Conservation (phyloP, 441 rosid species). For the Hura crepitans region DNA sequence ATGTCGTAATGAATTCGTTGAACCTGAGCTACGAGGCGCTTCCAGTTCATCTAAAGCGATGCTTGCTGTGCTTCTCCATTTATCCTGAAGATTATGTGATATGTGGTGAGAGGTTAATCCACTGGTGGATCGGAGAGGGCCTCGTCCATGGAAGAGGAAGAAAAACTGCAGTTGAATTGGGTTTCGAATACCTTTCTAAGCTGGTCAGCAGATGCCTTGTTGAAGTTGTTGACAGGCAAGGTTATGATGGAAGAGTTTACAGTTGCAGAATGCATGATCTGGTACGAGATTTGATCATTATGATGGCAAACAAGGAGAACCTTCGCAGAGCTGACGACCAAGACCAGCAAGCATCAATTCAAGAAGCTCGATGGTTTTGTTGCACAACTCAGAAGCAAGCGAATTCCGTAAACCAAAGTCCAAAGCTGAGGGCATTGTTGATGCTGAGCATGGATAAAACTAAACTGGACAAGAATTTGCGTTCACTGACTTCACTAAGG, state of each 20-base stretch:
- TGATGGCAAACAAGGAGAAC: constrained; percentile 7
- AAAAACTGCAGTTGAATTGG: constrained; percentile 6
- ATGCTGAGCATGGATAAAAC: constrained; percentile 6
- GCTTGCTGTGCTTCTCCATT: constrained; percentile 14
- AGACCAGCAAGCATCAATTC: constrained; percentile 1
- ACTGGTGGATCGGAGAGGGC: constrained; percentile 19
- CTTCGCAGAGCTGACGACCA: constrained; percentile 12
- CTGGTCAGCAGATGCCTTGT: constrained; percentile 18
- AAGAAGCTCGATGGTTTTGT: constrained; percentile 3
- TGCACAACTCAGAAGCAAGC: background rate
- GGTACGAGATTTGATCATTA: constrained; percentile 16
- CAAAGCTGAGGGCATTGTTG: constrained; percentile 4
- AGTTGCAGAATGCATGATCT: constrained; percentile 17
- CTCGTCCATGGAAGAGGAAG: background rate
- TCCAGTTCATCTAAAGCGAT: constrained; percentile 6
- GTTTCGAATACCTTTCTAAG: constrained; percentile 13
- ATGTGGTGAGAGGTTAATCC: background rate
- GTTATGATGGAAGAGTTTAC: constrained; percentile 16
- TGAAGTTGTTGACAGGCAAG: constrained; percentile 11
- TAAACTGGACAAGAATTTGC: background rate
- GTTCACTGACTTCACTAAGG: constrained; percentile 9
- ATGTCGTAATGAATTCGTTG: constrained; percentile 12
- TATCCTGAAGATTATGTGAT: constrained; percentile 14
- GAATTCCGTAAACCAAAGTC: background rate
- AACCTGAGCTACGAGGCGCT: constrained; percentile 14